Base-by-base conservation (phyloP, 2,329 filamentous ascomycete genomes). In the Neofusicoccum sp. region DNA sequence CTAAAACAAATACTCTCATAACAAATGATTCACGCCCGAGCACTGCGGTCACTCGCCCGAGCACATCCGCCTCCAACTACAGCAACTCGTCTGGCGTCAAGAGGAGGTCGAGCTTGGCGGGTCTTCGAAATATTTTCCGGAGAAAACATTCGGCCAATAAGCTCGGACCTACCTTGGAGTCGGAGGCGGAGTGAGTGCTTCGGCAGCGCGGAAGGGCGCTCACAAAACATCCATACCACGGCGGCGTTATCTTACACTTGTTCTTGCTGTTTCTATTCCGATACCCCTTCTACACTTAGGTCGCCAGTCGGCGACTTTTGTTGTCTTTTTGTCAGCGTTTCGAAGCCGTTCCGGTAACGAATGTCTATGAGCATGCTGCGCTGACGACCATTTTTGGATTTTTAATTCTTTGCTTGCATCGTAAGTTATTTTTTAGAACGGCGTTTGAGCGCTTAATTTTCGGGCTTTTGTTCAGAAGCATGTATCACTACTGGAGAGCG, bases 121-220 rank as follows among this genome's bases (percentile, higher is more conserved):
- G 47, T 34, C 48, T 62, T 29, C 59, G 59, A 1, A 62, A 62
- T 36, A 62, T 62, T 6, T 62, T 62, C 39, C 48, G 59, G 12
- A 47, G 47, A 36, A 62, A 52, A 16, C 59, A 62, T 16, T 50
- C 47, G 16, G 47, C 47, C 9, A 62, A 62, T 28, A 62, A 52
- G 49, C 59, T 62, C n/a, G 59, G 59, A n/a, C 59, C 59, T 16
- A 62, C 59, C 2, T 14, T 62, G n/a, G 59, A 62, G 47, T 58
- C 54, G 31, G 47, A 52, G 34, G 59, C 59, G 16, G 59, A 62
- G 54, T 62, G 49, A 62, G 6, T 11, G 9, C 7, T 12, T 11
- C 2, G 36, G 14, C 6, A 14, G 9, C 22, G 29, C 39, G 28
- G 12, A 16, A 48, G 33, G 6, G 11, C 14, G 12, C 11, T 2